These are phyloP conservation scores for Angomonas ambiguus DNA, from an alignment of 208 protist species.

Conservation along the genomic window DNA sequence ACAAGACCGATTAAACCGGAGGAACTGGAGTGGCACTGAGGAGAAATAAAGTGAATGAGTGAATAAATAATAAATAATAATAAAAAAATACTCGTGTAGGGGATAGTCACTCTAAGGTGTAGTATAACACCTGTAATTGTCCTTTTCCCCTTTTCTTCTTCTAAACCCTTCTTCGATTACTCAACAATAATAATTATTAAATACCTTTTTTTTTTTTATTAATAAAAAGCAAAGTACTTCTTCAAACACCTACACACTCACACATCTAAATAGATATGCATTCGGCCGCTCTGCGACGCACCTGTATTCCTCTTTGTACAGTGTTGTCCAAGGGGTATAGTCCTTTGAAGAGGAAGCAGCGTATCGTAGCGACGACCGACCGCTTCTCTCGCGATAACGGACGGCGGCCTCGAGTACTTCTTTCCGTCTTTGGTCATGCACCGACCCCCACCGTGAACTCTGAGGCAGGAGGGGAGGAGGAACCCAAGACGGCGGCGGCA, in stretches of 20 bases:
- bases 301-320: neutral
- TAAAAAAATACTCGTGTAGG: no score
- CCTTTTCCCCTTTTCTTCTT: neutral
- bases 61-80: neutral
- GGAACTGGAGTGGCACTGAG: conserved; percentile 73
- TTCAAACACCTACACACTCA: neutral
- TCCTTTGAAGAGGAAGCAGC: conserved; percentile 3
- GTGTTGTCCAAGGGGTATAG: neutral
- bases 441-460: no score
- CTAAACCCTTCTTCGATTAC: neutral
- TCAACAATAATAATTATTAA: neutral
- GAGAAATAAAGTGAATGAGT: neutral
- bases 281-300: neutral
- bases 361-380: neutral
- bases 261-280: neutral
- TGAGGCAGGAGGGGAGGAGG: neutral
- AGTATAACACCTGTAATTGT: neutral
- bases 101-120: neutral
- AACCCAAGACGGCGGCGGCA: neutral
- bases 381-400: neutral
- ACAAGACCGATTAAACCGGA: conserved; percentile 65
- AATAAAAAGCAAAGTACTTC: neutral
- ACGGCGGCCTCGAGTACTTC: neutral
- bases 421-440: neutral
- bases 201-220: neutral